Conservation (phyloP, 2,329 filamentous ascomycete genomes). For the Penicillium sp. region DNA sequence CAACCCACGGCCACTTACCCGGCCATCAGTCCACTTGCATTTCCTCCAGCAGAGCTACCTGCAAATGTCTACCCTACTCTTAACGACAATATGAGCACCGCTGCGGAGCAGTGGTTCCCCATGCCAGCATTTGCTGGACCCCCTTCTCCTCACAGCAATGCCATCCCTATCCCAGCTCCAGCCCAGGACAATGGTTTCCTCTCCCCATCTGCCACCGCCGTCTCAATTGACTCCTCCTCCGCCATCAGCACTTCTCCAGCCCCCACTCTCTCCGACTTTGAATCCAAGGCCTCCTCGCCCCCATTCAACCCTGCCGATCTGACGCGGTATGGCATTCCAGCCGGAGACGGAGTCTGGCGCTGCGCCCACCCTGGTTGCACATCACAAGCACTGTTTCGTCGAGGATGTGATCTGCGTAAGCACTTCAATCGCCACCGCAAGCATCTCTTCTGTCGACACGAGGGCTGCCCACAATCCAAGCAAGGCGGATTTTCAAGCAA, state of each 20-base stretch:
- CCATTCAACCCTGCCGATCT: constrained; percentile 30
- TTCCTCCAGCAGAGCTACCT: constrained; percentile 9
- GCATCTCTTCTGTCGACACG: constrained; percentile 63
- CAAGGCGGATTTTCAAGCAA: constrained; percentile 65
- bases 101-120: constrained; percentile 17
- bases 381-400: constrained; percentile 61
- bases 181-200: constrained; percentile 18
- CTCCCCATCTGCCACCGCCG: constrained; percentile 6
- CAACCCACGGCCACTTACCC: constrained; percentile 6
- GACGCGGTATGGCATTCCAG: constrained; percentile 37
- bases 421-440: constrained; percentile 67
- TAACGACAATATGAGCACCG: constrained; percentile 7
- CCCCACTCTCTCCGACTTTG: constrained; percentile 21
- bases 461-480: constrained; percentile 61
- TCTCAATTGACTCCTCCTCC: constrained; percentile 16
- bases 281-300: constrained; percentile 14
- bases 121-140: constrained; percentile 2
- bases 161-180: not conserved
- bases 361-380: constrained; percentile 64
- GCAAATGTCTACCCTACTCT: constrained; percentile 10
- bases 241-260: constrained; percentile 19
- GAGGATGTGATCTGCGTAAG: constrained; percentile 65
- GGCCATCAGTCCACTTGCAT: constrained; percentile 11
- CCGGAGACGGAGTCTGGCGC: constrained; percentile 54
- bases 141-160: not conserved